Evolutionary conservation across 495 filamentous ascomycete genomes (phyloP).

Genomic region (Daldinia vernicosa): DNA sequence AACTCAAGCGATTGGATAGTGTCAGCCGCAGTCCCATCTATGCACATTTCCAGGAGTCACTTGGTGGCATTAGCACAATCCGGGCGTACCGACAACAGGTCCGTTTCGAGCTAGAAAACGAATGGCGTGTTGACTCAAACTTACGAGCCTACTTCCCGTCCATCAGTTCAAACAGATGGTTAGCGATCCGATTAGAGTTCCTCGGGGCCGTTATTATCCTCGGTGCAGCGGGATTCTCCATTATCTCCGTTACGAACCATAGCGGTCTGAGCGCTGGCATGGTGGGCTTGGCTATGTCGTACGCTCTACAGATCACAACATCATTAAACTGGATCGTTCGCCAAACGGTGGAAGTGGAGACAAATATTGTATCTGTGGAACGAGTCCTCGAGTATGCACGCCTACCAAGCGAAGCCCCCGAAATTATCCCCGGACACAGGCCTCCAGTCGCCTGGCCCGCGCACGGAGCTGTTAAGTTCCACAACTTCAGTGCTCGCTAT

Average conservation of each 20-base stretch:
- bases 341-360: slow-evolving; percentile 98
- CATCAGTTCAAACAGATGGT: slow-evolving; percentile 94
- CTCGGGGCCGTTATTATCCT: slow-evolving; percentile 96
- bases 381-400: slow-evolving; percentile 95
- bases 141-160: slow-evolving; percentile 95
- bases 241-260: slow-evolving; percentile 79
- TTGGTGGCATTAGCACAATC: slow-evolving; percentile 96
- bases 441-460: slow-evolving; percentile 93
- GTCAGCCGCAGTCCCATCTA: slow-evolving; percentile 95
- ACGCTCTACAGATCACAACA: slow-evolving; percentile 95
- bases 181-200: slow-evolving; percentile 95
- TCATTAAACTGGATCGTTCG: slow-evolving; percentile 99
- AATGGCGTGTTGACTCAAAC: slow-evolving; percentile 98
- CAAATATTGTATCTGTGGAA: slow-evolving; percentile 99
- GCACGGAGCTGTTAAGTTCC: slow-evolving; percentile 87
- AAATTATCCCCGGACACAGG: slow-evolving; percentile 86
- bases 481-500: slow-evolving; percentile 93
- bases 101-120: slow-evolving; percentile 90
- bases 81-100: slow-evolving; percentile 91
- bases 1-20: slow-evolving; percentile 95
- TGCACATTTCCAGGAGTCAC: slow-evolving; percentile 97
- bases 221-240: slow-evolving; percentile 80
- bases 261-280: slow-evolving; percentile 74
- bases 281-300: slow-evolving; percentile 96
- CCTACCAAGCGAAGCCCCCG: slow-evolving; percentile 93